Evolutionary conservation across 371 early-diverging fungal species (phyloP).

Genomic region (Enterocytospora artemiae): DNA sequence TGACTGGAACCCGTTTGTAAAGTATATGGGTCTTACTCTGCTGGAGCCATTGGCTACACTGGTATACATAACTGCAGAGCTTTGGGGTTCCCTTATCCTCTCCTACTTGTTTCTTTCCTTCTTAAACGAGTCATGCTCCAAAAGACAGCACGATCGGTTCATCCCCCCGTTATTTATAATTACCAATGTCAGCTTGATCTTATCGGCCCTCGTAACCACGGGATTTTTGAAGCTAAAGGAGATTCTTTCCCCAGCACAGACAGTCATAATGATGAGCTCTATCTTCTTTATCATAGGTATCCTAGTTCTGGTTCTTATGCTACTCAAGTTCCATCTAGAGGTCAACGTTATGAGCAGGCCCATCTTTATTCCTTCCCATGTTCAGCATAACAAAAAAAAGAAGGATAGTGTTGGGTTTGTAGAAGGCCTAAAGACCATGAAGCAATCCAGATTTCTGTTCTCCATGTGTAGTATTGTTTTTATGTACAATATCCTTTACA

Average conservation of each 20-base stretch:
- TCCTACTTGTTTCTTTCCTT: constrained; percentile 57
- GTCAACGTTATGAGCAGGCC: constrained; percentile 40
- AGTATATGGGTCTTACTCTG: constrained; percentile 49
- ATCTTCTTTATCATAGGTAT: constrained; percentile 40
- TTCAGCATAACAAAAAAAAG: constrained; percentile 15
- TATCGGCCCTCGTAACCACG: constrained; percentile 41
- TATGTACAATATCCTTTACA: constrained; percentile 51
- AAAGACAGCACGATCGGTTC: constrained; percentile 55
- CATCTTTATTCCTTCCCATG: constrained; percentile 28
- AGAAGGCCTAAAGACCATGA: constrained; percentile 52
- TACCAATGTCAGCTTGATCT: constrained; percentile 52
- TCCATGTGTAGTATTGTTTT: constrained; percentile 55
- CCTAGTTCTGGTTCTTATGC: constrained; percentile 33
- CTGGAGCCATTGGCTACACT: constrained; percentile 56
- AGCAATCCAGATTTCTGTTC: constrained; percentile 46
- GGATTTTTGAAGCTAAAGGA: constrained; percentile 24
- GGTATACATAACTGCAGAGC: constrained; percentile 55
- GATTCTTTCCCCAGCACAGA: constrained; percentile 19
- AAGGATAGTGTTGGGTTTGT: constrained; percentile 46
- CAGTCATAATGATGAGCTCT: constrained; percentile 19
- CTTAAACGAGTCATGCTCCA: constrained; percentile 56
- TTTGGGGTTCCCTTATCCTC: constrained; percentile 57
- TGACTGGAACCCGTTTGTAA: constrained; percentile 37
- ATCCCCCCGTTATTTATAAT: constrained; percentile 55
- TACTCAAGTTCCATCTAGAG: constrained; percentile 43